Base-by-base conservation (phyloP, 2,329 filamentous ascomycete species). In the Fusarium verticillioides region DNA sequence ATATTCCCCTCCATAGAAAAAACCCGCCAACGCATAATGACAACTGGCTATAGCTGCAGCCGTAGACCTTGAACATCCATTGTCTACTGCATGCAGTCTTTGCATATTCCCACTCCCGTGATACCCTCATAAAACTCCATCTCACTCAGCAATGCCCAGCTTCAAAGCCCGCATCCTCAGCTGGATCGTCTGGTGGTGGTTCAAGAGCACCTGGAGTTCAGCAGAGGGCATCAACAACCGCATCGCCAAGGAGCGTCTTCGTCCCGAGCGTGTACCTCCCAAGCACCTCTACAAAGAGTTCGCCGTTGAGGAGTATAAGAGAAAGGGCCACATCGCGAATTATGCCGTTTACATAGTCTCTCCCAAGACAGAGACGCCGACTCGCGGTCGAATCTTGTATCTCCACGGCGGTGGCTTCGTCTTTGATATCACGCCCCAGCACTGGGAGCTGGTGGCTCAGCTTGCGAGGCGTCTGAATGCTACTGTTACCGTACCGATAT, bases 381-480 rank as follows among this genome's bases (percentile, higher is more conserved):
- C 72, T 36, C 70, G 77, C 39, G 77, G 74, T 4, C 79, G 78
- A 21, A 76, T 81, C 43, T 60, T 81, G 40, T 81, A 81, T 57
- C 71, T 79, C 28, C 80, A 81, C 49, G 80, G 80, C 53, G 80
- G 80, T 28, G 74, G 73, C 50, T 77, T 80, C 56, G 70, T 81
- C 63, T 79, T 80, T 60, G 79, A 78, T 39, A 78, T 81, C 46
- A 61, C 60, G 1, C 57, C 54, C 6, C 63, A 69, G 62, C 80
- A 82, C n/a, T 82, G 80, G 80, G 58, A 64, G 42, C 44, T 81
- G 26, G 72, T 77, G 37, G 75, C 75, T 9, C 59, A 69, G 47
- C 70, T 81, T 37, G 78, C 79, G 3, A 70, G 78, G 61, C 76
- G 78, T 4, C 69, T 81, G 37, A 75, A 80, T 70, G 80, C 80